Base-by-base conservation (phyloP, 2,329 filamentous ascomycete genomes). In the Tympanopsis confertula region DNA sequence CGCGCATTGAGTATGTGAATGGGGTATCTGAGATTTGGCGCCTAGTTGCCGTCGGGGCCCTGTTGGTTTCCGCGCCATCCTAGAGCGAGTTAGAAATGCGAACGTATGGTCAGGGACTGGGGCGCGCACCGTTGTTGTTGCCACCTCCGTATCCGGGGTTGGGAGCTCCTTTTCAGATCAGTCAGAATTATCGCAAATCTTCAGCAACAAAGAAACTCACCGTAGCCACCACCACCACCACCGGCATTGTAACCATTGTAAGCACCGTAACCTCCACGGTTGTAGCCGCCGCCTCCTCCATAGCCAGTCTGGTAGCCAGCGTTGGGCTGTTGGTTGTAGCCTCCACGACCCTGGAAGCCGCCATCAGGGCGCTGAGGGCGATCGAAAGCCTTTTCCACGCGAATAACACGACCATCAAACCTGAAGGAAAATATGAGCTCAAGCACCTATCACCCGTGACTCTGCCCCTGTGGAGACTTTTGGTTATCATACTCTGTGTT, bases 371-470 rank as follows among this genome's bases (percentile, higher is more conserved):
- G 58, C 40, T 57, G 49, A 39, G 54, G 53, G 42, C 68, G 67
- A 47, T 81, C 75, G 43, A 73, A 74, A 39, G 77, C 78, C 58
- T 78, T 79, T 59, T 82, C 77, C 45, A 82, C 78, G 47, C 77
- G 76, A 52, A 82, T 81, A 48, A 64, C 66, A 47, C 77, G 75
- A 40, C 77, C 77, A 55, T 82, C 78, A 55, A 82, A 81, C 46
- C 77, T 81, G 46, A 13, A 28, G 39, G 19, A 39, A 38, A 32
- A 24, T 45, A 40, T 40, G 32, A 35, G 38, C 42, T 41, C 45
- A 44, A 38, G 44, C 26, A 22, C 37, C 17, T 13, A 37, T 13
- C 10, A 30, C 38, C 12, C 14, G 19, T 24, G 38, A 22, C 26
- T 30, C 43, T 36, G 42, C 39, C 26, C 33, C 19, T 30, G 28